phyloP scores from a whole-genome alignment of 441 rosid genomes.

The Arabidopsis hybrid region DNA sequence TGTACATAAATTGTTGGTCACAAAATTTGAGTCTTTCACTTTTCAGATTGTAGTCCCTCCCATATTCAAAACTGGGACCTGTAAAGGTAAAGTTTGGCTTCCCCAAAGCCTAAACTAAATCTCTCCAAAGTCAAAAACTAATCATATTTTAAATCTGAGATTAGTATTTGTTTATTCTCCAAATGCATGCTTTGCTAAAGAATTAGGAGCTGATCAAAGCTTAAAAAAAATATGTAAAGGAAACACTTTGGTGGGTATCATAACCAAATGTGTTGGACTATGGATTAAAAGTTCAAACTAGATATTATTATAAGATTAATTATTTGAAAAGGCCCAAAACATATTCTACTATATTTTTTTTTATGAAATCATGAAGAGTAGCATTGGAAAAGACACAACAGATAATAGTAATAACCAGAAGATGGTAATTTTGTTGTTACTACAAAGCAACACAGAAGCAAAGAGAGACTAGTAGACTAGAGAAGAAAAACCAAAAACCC shows the following conservation, averaged over 20 bases:
- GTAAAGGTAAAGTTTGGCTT: slow-evolving; percentile 4
- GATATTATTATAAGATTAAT: neutral
- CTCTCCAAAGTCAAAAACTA: neutral
- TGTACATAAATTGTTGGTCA: neutral
- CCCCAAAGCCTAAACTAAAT: neutral
- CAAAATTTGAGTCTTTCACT: slow-evolving; percentile 27
- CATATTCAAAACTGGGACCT: slow-evolving; percentile 3
- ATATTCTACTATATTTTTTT: neutral
- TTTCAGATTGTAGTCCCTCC: slow-evolving; percentile 15
- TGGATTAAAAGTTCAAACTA: slow-evolving; percentile 19
- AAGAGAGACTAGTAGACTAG: slow-evolving; percentile 10
- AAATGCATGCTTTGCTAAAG: neutral
- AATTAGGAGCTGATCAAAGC: neutral
- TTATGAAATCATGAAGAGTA: slow-evolving; percentile 23
- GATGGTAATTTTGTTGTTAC: slow-evolving; percentile 29
- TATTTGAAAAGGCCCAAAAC: neutral
- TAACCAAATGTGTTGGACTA: neutral
- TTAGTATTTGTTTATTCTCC: slow-evolving; percentile 5
- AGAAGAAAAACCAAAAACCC: slow-evolving; percentile 27
- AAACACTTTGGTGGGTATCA: slow-evolving; percentile 19
- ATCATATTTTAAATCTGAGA: neutral
- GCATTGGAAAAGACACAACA: slow-evolving; percentile 41
- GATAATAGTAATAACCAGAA: slow-evolving; percentile 11
- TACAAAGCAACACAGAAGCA: slow-evolving; percentile 14
- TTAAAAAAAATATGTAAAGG: neutral